These are phyloP conservation scores for Termitomyces sp. DNA, from an alignment of 768 basidiomycete species.

Conservation along the genomic window DNA sequence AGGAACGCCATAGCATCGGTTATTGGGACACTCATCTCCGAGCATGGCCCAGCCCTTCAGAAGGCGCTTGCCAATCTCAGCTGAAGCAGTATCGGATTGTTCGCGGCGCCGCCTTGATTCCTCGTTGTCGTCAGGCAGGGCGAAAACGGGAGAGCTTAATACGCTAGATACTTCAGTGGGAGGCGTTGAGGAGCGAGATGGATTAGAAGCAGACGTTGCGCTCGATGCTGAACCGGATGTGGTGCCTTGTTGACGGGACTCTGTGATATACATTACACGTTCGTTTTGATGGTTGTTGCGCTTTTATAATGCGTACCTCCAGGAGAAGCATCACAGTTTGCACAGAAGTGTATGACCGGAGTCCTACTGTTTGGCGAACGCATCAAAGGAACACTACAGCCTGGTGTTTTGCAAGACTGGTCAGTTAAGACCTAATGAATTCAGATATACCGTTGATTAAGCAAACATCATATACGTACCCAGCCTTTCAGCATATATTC, in stretches of 20 bases:
- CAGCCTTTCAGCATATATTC: constrained; percentile 76
- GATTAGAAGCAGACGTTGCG: constrained; percentile 42
- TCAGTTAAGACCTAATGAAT: constrained; percentile 57
- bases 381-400: constrained; percentile 68
- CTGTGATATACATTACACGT: constrained; percentile 8
- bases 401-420: constrained; percentile 47
- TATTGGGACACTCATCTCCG: constrained; percentile 76
- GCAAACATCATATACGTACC: constrained; percentile 33
- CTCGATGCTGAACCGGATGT: constrained; percentile 30
- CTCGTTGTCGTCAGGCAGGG: constrained; percentile 60
- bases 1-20: constrained; percentile 73
- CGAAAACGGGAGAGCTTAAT: constrained; percentile 59
- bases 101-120: constrained; percentile 63
- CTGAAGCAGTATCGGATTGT: constrained; percentile 77
- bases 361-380: constrained; percentile 54
- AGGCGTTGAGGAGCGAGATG: constrained; percentile 69
- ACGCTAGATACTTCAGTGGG: constrained; percentile 68
- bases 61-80: constrained; percentile 73
- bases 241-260: constrained; percentile 7
- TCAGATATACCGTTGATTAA: background rate
- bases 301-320: constrained; percentile 8
- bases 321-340: constrained; percentile 47
- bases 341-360: constrained; percentile 52
- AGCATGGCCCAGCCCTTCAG: constrained; percentile 87
- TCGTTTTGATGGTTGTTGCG: background rate